Conservation (phyloP, 805 yeast species). For the Grigorovia humatica region DNA sequence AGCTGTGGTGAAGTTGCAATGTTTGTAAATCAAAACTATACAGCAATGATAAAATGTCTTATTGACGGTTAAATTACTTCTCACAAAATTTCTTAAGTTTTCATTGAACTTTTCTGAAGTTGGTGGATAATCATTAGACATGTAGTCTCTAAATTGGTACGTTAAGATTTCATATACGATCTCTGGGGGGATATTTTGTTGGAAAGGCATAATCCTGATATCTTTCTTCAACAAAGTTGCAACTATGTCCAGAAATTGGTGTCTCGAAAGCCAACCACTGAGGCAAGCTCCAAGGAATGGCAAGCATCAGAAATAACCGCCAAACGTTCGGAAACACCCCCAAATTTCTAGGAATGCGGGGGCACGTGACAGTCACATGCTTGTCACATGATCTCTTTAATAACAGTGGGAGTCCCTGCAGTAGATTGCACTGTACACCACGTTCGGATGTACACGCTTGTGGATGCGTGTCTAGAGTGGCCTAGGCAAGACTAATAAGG, state of each 20-base stretch:
- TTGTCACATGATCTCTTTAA: no score
- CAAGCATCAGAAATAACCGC: neutral
- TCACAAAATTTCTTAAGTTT: conserved; percentile 41
- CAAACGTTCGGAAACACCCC: neutral
- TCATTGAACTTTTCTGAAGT: conserved; percentile 34
- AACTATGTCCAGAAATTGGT: no score
- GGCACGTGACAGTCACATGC: neutral
- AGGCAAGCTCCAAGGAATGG: no score
- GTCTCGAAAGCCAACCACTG: no score
- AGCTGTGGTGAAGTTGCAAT: conserved; percentile 69
- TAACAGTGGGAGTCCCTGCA: no score
- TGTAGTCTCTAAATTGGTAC: conserved; percentile 40
- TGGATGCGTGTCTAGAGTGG: no score
- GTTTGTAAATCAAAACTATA: conserved; percentile 49
- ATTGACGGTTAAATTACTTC: conserved; percentile 45
- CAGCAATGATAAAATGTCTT: conserved; percentile 49
- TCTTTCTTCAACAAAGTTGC: no score
- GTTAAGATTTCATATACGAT: conserved; percentile 45
- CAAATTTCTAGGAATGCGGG: neutral
- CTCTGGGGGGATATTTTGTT: conserved; percentile 38
- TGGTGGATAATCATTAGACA: conserved; percentile 41
- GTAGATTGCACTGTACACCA: no score
- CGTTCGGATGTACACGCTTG: no score
- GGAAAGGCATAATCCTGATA: neutral
- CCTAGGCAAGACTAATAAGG: no score